These are phyloP conservation scores for Pontederia crassipes DNA, from an alignment of 176 grass and related monocot species.

Conservation along the genomic window DNA sequence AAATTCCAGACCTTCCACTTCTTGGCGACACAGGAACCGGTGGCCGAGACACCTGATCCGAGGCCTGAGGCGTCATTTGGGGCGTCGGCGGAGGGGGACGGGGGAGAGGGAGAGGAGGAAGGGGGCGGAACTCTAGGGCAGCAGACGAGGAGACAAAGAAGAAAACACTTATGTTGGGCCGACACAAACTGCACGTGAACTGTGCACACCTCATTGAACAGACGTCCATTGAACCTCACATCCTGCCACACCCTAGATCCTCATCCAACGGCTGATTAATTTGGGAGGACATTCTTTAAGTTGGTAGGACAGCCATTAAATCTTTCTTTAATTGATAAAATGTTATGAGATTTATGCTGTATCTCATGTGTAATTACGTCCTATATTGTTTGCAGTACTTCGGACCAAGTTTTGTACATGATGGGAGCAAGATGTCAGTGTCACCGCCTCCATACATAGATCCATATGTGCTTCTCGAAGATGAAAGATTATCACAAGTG, in stretches of 20 bases:
- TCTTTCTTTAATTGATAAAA: background rate
- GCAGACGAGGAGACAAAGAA: too few species aligned
- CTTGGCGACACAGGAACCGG: background rate
- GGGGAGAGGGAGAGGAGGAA: background rate
- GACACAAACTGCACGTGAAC: too few species aligned
- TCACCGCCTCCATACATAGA: slow-evolving; percentile 56
- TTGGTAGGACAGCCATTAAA: background rate
- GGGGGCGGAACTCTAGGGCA: too few species aligned
- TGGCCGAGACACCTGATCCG: background rate
- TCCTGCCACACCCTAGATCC: too few species aligned
- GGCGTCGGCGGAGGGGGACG: background rate
- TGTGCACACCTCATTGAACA: too few species aligned
- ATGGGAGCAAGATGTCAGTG: slow-evolving; percentile 40
- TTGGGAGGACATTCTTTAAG: too few species aligned
- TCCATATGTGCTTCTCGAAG: slow-evolving; percentile 76
- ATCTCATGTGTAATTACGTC: background rate
- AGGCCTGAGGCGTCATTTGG: background rate
- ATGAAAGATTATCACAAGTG: slow-evolving; percentile 50
- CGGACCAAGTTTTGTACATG: slow-evolving; percentile 62
- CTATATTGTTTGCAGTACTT: slow-evolving; percentile 47
- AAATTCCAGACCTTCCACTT: slow-evolving; percentile 73
- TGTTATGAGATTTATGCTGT: background rate
- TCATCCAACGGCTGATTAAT: background rate
- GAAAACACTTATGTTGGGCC: too few species aligned
- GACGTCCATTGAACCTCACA: too few species aligned